Base-by-base conservation (phyloP, 1,139 yeast genomes). In the Pichia sp. region DNA sequence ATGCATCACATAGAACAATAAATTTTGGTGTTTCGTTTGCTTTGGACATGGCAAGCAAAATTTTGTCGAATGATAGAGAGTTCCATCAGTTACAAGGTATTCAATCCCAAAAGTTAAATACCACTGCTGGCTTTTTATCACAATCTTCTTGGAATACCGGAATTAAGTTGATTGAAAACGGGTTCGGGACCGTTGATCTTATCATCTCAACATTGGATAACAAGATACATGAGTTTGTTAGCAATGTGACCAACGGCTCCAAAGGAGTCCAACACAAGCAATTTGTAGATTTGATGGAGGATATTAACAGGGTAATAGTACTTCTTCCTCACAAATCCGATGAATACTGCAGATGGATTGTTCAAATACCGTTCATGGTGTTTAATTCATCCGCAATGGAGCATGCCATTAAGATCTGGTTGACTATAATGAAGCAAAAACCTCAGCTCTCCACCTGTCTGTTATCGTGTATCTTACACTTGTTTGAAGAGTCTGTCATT, bases 21-120 rank as follows among this genome's bases (percentile, higher is more conserved):
- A 82, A 85, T 47, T 80, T 75, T 59, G 97, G 96, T 38, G 82
- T 85, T 45, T 81, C 95, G 0, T 86, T 92, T 70, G 97, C 97
- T 0, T 67, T 88, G 50, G 94, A 86, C 54, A 75, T 87, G 80
- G 94, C 95, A 1, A 92, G 95, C 2, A 64, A 75, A 5, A 75
- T 86, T 27, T 66, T 81, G 23, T 71, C 81, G 28, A 72, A 72
- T 39, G 95, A 87, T 55, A 71, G 77, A 49, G 90, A 82, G 54
- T 64, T 73, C 56, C 47, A 61, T 52, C 51, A 53, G 50, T 39
- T 51, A 47, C 57, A 50, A 33, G 52, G 51, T n/a, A 42, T 52
- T 10, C 64, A 67, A 5, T 61, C 62, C 3, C 49, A 61, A 55
- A 51, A 66, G 65, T 36, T 73, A 73, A 49, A 81, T 55, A 75